Conservation (phyloP, 139 green algal species). For the Coccomyxa sp. region DNA sequence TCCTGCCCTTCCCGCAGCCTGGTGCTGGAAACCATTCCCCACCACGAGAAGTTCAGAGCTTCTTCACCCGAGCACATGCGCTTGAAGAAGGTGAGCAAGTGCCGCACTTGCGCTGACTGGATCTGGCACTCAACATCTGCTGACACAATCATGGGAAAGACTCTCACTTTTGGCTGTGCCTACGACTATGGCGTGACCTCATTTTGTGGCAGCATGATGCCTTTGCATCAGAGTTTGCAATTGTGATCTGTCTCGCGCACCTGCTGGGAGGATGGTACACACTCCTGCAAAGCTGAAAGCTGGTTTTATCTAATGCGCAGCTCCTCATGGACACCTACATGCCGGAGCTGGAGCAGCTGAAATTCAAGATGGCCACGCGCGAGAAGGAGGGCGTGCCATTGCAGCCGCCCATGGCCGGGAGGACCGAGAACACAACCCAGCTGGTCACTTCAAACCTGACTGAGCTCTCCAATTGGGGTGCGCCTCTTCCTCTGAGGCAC, state of each 20-base stretch:
- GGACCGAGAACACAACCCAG: conserved; percentile 32
- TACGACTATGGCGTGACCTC: too few relatives aligned
- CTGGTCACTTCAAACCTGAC: conserved; percentile 53
- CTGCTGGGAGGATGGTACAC: background rate
- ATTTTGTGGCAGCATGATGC: too few relatives aligned
- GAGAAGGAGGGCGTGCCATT: background rate
- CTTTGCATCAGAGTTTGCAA: too few relatives aligned
- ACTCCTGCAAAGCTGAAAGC: background rate
- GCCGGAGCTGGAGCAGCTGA: conserved; percentile 65
- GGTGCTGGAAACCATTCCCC: conserved; percentile 71
- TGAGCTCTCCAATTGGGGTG: conserved; percentile 52
- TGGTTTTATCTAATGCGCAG: conserved; percentile 6
- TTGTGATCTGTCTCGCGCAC: too few relatives aligned
- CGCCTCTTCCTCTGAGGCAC: background rate
- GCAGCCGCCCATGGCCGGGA: background rate
- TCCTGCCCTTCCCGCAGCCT: conserved; percentile 40
- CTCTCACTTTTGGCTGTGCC: too few relatives aligned
- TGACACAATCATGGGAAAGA: too few relatives aligned
- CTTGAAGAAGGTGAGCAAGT: conserved; percentile 31
- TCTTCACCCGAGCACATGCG: conserved; percentile 22
- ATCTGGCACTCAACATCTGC: too few relatives aligned
- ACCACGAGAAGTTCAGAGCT: conserved; percentile 49
- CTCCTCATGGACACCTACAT: conserved; percentile 15
- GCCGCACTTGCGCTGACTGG: too few relatives aligned
- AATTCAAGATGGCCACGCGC: conserved; percentile 29